phyloP scores from a whole-genome alignment of 495 filamentous ascomycete species.

The Chaetomium cochliodes region DNA sequence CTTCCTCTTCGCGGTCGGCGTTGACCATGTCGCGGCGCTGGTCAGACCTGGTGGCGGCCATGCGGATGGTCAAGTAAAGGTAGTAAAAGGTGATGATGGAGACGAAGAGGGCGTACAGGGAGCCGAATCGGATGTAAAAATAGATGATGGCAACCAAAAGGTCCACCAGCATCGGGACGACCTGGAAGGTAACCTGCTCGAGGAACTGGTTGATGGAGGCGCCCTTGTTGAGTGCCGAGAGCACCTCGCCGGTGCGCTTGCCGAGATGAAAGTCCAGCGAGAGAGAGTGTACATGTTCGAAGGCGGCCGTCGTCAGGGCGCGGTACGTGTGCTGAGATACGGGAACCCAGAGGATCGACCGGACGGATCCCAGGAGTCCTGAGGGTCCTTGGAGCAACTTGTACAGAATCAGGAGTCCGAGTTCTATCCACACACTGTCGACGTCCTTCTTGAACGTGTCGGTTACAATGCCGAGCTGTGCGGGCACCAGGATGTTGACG shows the following conservation, averaged over 20 bases:
- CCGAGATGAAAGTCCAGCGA: slow-evolving; percentile 95
- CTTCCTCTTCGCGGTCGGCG: slow-evolving; percentile 88
- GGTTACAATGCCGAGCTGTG: slow-evolving; percentile 72
- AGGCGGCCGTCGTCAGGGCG: slow-evolving; percentile 88
- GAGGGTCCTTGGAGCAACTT: slow-evolving; percentile 85
- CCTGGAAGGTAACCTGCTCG: slow-evolving; percentile 91
- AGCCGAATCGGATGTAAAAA: slow-evolving; percentile 77
- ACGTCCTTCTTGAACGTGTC: slow-evolving; percentile 52
- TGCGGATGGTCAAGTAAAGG: slow-evolving; percentile 89
- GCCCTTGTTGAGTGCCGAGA: slow-evolving; percentile 93
- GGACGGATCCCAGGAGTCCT: slow-evolving; percentile 77
- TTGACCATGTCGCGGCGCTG: slow-evolving; percentile 92
- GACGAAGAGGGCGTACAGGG: slow-evolving; percentile 89
- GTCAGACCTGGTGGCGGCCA: slow-evolving; percentile 90
- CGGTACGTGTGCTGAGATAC: slow-evolving; percentile 95
- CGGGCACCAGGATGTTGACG: slow-evolving; percentile 77
- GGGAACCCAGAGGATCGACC: slow-evolving; percentile 88
- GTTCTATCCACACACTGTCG: slow-evolving; percentile 44
- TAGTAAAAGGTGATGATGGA: slow-evolving; percentile 93
- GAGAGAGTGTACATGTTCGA: slow-evolving; percentile 93
- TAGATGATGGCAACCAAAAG: slow-evolving; percentile 82
- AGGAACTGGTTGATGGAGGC: slow-evolving; percentile 95
- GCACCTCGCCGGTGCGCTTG: slow-evolving; percentile 93
- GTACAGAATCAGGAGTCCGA: slow-evolving; percentile 75
- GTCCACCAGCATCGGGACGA: slow-evolving; percentile 92